These are phyloP conservation scores for Asclepias syriaca DNA, from an alignment of 257 asterid genomes.

Conservation along the genomic window DNA sequence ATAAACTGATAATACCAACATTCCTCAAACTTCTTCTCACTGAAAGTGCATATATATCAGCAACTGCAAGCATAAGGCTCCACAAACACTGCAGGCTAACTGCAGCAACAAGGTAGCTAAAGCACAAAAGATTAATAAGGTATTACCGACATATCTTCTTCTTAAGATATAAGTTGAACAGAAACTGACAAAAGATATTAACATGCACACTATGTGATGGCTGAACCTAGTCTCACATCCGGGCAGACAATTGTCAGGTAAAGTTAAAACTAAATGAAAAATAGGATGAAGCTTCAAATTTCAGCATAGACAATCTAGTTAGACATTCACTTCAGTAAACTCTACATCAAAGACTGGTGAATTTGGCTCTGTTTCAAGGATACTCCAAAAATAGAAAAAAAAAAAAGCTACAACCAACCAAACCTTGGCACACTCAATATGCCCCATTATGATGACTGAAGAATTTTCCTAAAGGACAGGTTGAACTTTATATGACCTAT, in stretches of 20 bases:
- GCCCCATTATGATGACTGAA: neutral
- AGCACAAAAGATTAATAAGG: conserved; percentile 19
- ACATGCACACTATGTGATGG: neutral
- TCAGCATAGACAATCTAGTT: no score
- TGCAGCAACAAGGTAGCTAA: conserved; percentile 83
- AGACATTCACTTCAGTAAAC: neutral
- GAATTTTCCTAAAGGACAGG: neutral
- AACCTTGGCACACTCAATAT: neutral
- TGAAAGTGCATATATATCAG: conserved; percentile 60
- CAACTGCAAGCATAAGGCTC: conserved; percentile 72
- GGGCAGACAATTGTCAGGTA: neutral
- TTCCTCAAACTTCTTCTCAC: conserved; percentile 74
- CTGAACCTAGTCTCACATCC: neutral
- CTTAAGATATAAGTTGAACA: neutral
- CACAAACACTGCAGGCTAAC: conserved; percentile 78
- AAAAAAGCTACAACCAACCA: neutral
- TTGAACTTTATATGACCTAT: neutral
- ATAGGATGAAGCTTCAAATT: neutral
- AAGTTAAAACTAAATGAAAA: neutral
- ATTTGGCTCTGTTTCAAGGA: neutral
- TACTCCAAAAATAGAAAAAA: neutral
- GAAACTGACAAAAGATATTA: no score
- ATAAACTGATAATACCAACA: conserved; percentile 47
- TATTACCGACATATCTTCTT: conserved; percentile 18
- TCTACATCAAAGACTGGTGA: no score